Percentiles rank a stretch among this genome's conserved stretches.
These are phyloP conservation scores for Colletotrichum horii DNA, from an alignment of 2,329 filamentous ascomycete species.

Conservation along the genomic window DNA sequence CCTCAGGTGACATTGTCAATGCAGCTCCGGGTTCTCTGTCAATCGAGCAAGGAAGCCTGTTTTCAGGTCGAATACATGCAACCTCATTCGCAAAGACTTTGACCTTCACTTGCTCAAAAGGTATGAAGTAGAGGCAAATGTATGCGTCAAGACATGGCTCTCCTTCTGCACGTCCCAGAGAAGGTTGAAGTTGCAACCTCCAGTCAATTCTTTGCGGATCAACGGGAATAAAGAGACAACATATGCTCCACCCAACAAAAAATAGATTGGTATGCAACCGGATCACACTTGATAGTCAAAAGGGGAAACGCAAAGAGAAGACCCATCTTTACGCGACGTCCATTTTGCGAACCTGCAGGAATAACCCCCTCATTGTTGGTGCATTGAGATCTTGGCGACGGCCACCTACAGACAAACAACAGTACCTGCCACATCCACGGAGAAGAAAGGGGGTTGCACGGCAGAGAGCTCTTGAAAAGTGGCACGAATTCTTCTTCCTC, in stretches of 20 bases:
- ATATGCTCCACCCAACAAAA: background rate
- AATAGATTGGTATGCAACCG: background rate
- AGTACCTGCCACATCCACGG: background rate
- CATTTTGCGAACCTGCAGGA: background rate
- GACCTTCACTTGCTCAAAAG: background rate
- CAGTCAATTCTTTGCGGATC: background rate
- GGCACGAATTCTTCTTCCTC: accelerated
- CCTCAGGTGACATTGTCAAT: background rate
- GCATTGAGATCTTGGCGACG: background rate
- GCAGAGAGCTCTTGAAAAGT: background rate
- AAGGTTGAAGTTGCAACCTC: background rate
- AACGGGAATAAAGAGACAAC: background rate
- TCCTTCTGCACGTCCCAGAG: background rate
- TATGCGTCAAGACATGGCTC: background rate
- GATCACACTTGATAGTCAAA: background rate
- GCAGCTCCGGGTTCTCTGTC: background rate
- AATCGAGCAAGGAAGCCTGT: background rate
- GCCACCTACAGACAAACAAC: background rate
- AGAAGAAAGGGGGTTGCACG: background rate
- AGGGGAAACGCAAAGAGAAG: background rate
- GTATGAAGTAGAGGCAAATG: background rate
- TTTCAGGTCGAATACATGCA: background rate
- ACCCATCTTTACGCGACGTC: background rate
- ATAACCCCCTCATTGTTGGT: background rate
- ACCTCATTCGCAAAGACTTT: background rate